A percentile compares a stretch with the other conserved stretches of the same genome.
Conservation (phyloP, 2,329 filamentous ascomycete genomes). For the Beauveria sp. region DNA sequence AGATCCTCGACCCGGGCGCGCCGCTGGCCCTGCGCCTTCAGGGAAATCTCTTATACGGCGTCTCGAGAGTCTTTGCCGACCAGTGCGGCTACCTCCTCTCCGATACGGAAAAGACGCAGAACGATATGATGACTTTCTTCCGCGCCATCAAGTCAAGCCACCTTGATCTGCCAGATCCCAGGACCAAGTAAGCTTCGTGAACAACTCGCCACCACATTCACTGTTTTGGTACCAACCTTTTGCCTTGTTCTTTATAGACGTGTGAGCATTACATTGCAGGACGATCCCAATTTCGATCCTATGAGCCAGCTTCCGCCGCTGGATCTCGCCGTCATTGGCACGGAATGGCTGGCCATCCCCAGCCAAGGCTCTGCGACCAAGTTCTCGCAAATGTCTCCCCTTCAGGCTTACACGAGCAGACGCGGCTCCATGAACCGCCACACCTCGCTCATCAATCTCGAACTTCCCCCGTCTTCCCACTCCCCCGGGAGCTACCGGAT, state of each 20-base stretch:
- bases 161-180: conserved; percentile 64
- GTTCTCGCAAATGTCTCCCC: conserved; percentile 39
- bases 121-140: conserved; percentile 63
- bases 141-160: conserved; percentile 45
- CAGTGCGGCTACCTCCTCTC: conserved; percentile 80
- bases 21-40: conserved; percentile 88
- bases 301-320: conserved; percentile 23
- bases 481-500: conserved; percentile 25
- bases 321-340: conserved; percentile 28
- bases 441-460: conserved; percentile 22
- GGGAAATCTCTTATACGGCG: conserved; percentile 77
- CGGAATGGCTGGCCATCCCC: conserved; percentile 24
- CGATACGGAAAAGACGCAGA: conserved; percentile 69
- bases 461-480: conserved; percentile 27
- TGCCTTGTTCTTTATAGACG: conserved; percentile 40
- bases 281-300: conserved; percentile 69
- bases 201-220: not conserved
- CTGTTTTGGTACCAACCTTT: not conserved
- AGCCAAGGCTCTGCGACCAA: conserved; percentile 31
- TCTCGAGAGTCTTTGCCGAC: conserved; percentile 77
- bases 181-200: conserved; percentile 51
- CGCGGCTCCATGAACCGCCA: conserved; percentile 22
- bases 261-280: conserved; percentile 66
- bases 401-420: conserved; percentile 17
- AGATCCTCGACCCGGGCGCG: conserved; percentile 72